Base-by-base conservation (phyloP, 306 rosid genomes). In the Castanopsis chinensis region DNA sequence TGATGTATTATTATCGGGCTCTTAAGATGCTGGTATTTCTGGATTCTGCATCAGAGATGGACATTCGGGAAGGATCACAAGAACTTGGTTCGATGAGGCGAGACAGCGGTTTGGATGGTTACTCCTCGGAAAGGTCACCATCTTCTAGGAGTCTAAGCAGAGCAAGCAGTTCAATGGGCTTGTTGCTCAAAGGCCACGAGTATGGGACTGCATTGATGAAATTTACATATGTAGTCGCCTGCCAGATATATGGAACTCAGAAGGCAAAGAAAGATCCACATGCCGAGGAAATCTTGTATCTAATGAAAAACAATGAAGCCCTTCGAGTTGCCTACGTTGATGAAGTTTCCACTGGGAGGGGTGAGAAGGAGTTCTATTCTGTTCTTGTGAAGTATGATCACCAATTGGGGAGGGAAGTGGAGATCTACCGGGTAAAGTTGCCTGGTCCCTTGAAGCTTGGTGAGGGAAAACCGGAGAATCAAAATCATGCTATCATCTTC, bases 1-100 rank as follows among this genome's bases (percentile, higher is more conserved):
- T 92, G 99, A 95, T 95, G 97, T 95, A 92, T 81, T 91, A 95
- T 79, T 91, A 90, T 75, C 90, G 94, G 65, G 99, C 99, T 56
- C 97, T 95, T 75, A 95, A 91, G 87, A 93, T 93, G 97, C 81
- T 93, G 87, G 91, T 93, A 28, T 95, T 93, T 89, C 88, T 95
- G 76, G 99, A 95, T 78, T 91, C 98, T 77, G 99, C 99, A 15
- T 86, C 99, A 23, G 98, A 95, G 86, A 83, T 95, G 94, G 99
- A 95, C 84, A 89, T 95, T 54, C 91, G 89, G 65, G 98, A 92
- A 59, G 99, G 99, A 71, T 71, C 97, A n/a, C 95, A 78, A 5
- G 99, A 92, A 80, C 92, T 84, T 83, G 92, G 89, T 76, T 85
- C 97, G 51, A 79, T 90, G 95, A 86, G 91, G 80, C 83, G 41